Evolutionary conservation across 768 basidiomycete genomes (phyloP), one percentile per base, ranked within the genome.

Genomic region (Hypholoma sublateritium): DNA sequence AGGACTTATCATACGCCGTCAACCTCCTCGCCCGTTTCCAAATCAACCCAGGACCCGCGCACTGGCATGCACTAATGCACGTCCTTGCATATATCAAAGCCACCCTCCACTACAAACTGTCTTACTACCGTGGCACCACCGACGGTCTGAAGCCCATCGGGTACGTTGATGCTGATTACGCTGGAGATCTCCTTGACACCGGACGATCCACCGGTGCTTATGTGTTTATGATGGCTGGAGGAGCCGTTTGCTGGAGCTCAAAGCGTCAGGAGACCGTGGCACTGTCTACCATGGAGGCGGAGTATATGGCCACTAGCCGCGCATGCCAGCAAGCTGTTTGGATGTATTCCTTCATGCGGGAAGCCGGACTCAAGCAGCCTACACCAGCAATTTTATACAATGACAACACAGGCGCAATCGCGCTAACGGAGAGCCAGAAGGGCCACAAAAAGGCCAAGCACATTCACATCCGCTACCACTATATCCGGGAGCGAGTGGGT

Each of bases 321-420:
- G 25, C 25, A 28, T 28, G 25, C 25, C 25, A 28, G 25, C 25
- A 28, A 28, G 25, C 25, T 4, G 4, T 28, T 28, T 28, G 25
- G 25, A 28, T 28, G 25, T 7, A 4, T 4, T 28, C 25, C 7
- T 59, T 36, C 16, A 28, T 74, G 3, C 2, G 44, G 0, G 70
- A 73, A 49, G 39, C 68, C n/a, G 67, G 66, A 4, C 45, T 57
- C 6, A 19, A 39, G 0, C 36, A 54, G 1, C n/a, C n/a, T n/a
- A n/a, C n/a, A 7, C 28, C 5, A 7, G 11, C 1, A 60, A 67
- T 1, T 51, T 61, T 61, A 1, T 55, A 51, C 32, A 21, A 44
- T 7, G 72, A 75, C 64, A 75, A 74, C 56, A 55, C 55, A 4
- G 62, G 61, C 1, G 43, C 71, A 0, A 68, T 75, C 14, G 55